Percentiles rank a stretch among this genome's conserved stretches.
These are phyloP conservation scores for Vitis hybrid DNA, from an alignment of 177 flowering plant genomes.

Conservation along the genomic window DNA sequence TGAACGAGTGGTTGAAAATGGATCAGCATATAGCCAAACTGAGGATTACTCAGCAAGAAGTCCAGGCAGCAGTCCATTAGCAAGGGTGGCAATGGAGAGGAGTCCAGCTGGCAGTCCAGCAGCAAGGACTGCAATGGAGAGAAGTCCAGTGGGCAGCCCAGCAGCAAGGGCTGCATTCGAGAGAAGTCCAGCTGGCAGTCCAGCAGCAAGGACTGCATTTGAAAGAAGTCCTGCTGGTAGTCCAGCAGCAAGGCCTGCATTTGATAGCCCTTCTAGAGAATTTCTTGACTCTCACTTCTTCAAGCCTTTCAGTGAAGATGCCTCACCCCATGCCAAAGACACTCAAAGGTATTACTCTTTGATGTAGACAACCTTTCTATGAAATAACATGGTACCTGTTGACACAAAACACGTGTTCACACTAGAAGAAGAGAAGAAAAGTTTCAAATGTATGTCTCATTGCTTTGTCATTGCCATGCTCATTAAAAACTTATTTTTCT, in stretches of 20 bases:
- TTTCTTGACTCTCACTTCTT: conserved; percentile 37
- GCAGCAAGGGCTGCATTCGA: too few relatives aligned
- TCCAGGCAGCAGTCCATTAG: conserved; percentile 30
- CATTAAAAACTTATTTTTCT: too few relatives aligned
- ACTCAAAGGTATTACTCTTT: conserved; percentile 46
- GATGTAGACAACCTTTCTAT: background rate
- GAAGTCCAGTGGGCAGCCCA: too few relatives aligned
- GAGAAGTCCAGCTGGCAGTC: too few relatives aligned
- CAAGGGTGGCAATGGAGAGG: conserved; percentile 8
- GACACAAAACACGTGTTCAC: too few relatives aligned
- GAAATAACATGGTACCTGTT: background rate
- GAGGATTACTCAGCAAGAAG: conserved; percentile 37
- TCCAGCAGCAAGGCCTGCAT: conserved; percentile 39
- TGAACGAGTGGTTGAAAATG: conserved; percentile 32
- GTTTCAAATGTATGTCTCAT: too few relatives aligned
- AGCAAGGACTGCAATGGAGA: too few relatives aligned
- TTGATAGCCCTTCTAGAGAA: conserved; percentile 57
- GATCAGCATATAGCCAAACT: conserved; percentile 25
- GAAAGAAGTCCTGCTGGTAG: conserved; percentile 11
- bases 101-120: background rate
- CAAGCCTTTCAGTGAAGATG: conserved; percentile 39
- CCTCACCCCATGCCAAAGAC: conserved; percentile 38
- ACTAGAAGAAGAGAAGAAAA: too few relatives aligned
- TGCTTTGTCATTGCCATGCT: too few relatives aligned
- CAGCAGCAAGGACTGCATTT: conserved; percentile 26